Conservation (phyloP, 306 rosid genomes). For the Gillenia trifoliata region DNA sequence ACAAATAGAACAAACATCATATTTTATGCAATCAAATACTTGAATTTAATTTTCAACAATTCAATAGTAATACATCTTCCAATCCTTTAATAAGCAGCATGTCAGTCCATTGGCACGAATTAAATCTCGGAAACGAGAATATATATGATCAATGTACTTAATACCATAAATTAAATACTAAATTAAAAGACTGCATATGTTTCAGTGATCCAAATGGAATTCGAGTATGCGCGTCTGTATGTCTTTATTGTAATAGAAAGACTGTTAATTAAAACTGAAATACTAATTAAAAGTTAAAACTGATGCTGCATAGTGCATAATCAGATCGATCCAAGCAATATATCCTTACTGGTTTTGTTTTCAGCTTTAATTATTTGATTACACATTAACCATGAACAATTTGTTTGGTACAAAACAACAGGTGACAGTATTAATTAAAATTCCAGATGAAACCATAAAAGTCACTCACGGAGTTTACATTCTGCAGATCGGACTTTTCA, state of each 20-base stretch:
- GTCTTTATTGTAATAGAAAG: neutral
- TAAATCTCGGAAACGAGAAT: neutral
- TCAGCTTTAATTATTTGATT: neutral
- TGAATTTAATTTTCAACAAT: neutral
- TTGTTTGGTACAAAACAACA: neutral
- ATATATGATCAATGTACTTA: neutral
- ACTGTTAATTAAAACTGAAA: neutral
- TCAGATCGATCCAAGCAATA: neutral
- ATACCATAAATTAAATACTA: neutral
- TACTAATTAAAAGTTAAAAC: neutral
- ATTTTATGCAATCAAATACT: neutral
- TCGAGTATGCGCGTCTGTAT: neutral
- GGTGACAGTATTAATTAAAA: no score
- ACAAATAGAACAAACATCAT: slow-evolving; percentile 5
- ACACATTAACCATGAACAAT: neutral
- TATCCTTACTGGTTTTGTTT: neutral
- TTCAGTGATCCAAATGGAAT: neutral
- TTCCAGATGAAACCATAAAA: no score
- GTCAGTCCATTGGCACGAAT: neutral
- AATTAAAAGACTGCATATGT: neutral
- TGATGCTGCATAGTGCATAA: slow-evolving; percentile 5
- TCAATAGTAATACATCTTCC: neutral
- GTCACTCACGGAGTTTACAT: no score
- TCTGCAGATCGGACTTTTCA: no score
- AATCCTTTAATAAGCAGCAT: neutral